Percentiles rank a stretch among this genome's conserved stretches.
phyloP scores from a whole-genome alignment of 148 eudicot genomes.

The Rhododendron williamsianum region DNA sequence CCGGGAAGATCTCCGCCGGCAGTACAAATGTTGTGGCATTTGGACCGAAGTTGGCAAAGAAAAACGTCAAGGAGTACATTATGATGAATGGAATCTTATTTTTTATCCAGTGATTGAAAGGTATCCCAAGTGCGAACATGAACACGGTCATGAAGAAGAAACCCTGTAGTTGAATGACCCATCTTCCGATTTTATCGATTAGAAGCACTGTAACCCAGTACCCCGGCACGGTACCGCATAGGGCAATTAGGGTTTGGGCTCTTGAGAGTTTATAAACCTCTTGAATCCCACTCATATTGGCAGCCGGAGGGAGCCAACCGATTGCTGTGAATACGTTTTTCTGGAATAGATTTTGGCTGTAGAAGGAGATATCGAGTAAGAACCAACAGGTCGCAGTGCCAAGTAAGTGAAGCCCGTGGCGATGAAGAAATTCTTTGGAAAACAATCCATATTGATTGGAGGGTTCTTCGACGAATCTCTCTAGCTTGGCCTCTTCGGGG shows the following conservation, averaged over 20 bases:
- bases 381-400: slow-evolving; percentile 75
- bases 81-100: slow-evolving; percentile 58
- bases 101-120: slow-evolving; percentile 60
- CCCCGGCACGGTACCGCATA: slow-evolving; percentile 83
- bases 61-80: slow-evolving; percentile 70
- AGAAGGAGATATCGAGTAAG: slow-evolving; percentile 69
- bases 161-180: slow-evolving; percentile 67
- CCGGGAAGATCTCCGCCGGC: slow-evolving; percentile 89
- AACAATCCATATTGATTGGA: slow-evolving; percentile 45
- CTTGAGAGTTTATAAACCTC: slow-evolving; percentile 61
- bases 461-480: slow-evolving; percentile 1
- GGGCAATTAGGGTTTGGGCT: slow-evolving; percentile 78
- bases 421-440: slow-evolving; percentile 33
- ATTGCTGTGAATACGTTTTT: slow-evolving; percentile 71
- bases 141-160: slow-evolving; percentile 75
- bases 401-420: slow-evolving; percentile 65
- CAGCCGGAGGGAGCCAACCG: slow-evolving; percentile 49
- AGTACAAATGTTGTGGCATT: slow-evolving; percentile 83
- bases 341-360: slow-evolving; percentile 78
- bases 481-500: slow-evolving; percentile 33
- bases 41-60: slow-evolving; percentile 87
- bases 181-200: slow-evolving; percentile 61
- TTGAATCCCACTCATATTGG: slow-evolving; percentile 56
- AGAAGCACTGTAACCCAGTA: slow-evolving; percentile 78
- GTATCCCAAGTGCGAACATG: slow-evolving; percentile 74